Conservation (phyloP, 1,284 basidiomycete genomes). For the Earliella scabrosa region DNA sequence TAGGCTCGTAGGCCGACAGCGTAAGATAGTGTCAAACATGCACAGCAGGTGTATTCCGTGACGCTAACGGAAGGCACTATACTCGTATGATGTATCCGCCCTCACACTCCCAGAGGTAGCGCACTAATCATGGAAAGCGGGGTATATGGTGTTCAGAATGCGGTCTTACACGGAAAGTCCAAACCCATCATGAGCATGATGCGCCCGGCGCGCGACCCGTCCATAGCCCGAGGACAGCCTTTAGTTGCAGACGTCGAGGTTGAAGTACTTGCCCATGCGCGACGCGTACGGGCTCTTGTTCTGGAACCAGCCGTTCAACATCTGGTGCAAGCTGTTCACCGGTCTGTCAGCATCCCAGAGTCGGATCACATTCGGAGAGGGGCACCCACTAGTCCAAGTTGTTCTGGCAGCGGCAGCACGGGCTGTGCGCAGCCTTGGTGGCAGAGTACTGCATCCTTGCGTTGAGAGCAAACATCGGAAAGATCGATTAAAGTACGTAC, state of each 20-base stretch:
- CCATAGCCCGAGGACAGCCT: neutral
- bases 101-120: conserved; percentile 4
- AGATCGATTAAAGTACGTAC: conserved; percentile 41
- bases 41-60: conserved; percentile 8
- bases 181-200: neutral
- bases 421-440: conserved; percentile 54
- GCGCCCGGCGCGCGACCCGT: neutral
- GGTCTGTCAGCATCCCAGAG: conserved; percentile 27
- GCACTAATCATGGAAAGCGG: neutral
- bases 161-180: neutral
- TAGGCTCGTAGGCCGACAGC: neutral
- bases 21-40: neutral
- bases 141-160: conserved; percentile 3
- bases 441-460: conserved; percentile 48
- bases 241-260: conserved; percentile 55
- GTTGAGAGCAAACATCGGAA: neutral
- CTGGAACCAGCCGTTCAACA: conserved; percentile 81
- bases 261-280: conserved; percentile 71
- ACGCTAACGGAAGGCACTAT: conserved; percentile 4
- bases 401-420: conserved; percentile 77
- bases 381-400: conserved; percentile 75
- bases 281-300: conserved; percentile 60
- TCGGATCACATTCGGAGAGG: neutral
- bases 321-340: conserved; percentile 68
- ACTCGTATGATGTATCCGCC: conserved; percentile 8